Base-by-base conservation (phyloP, 1,284 basidiomycete genomes). In the Tilletia indica region DNA sequence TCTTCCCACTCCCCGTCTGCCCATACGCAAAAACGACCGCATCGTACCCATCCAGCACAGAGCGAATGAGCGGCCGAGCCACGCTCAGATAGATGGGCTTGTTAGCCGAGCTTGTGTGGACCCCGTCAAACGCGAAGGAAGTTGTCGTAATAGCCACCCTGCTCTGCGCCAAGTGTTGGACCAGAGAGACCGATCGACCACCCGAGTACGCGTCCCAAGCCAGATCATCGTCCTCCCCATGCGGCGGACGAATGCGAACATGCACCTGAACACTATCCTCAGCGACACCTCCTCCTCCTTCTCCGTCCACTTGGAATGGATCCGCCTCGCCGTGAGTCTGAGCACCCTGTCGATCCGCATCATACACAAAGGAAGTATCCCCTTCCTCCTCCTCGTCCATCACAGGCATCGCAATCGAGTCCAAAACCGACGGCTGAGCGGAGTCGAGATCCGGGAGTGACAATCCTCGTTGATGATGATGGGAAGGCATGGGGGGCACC, bases 71-170 rank as follows among this genome's bases (percentile, higher is more conserved):
- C 1, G 91, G 91, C 12, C 90, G 89, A 0, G 93, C 95, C 0
- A 93, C 91, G 4, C 91, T 89, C 45, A 89, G 89, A 84, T 98
- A 99, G 0, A 96, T 88, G 0, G 90, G 89, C 74, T 91, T 91
- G 72, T 97, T 99, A 71, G 91, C 89, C 0, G 91, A 90, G 0
- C 91, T 91, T 0, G 90, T 93, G 63, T 93, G 89, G 71, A 94
- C 88, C 74, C 91, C 88, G 84, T 94, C 90, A 85, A 80, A 70
- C 72, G 80, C 34, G 74, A 80, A 71, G 78, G 81, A 75, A 48
- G 72, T 72, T n/a, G 69, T 71, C 9, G 73, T 74, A 56, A 77
- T 75, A 31, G 72, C 73, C 58, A 80, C 77, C 9, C 74, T 70
- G 5, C 78, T 74, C 0, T 64, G 49, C 0, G 78, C 76, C 63